Evolutionary conservation across 2,329 filamentous ascomycete species (phyloP).

Genomic region (Fusarium transvaalense): DNA sequence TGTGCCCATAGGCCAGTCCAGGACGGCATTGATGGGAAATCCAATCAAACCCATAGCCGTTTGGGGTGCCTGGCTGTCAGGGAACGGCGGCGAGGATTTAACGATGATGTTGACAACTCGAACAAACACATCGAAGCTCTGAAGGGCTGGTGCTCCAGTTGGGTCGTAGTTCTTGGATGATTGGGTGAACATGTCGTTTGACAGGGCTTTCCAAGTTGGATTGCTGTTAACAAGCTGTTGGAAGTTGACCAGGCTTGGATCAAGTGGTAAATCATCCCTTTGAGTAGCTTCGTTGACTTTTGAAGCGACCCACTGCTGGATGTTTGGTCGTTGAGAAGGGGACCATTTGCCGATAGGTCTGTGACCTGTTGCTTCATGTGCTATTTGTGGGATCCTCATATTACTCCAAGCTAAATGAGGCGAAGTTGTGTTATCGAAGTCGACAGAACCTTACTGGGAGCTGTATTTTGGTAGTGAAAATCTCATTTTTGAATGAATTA

Average conservation of each 20-base stretch:
- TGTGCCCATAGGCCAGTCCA: slow-evolving; percentile 35
- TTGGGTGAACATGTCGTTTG: slow-evolving; percentile 15
- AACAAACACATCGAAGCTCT: not conserved
- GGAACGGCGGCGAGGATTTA: not conserved
- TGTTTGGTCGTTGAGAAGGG: not conserved
- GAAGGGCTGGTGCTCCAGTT: not conserved
- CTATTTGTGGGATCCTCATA: not conserved
- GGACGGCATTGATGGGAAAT: slow-evolving; percentile 14
- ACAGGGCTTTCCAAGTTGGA: not conserved
- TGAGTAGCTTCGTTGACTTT: not conserved
- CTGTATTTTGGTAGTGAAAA: no score
- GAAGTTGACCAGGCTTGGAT: not conserved
- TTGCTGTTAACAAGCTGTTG: not conserved
- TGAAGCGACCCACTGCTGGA: slow-evolving; percentile 1
- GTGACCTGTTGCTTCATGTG: not conserved
- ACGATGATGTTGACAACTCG: not conserved
- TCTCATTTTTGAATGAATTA: no score
- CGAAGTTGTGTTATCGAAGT: not conserved
- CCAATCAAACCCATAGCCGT: slow-evolving; percentile 8
- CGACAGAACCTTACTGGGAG: accelerated
- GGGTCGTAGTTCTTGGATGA: slow-evolving; percentile 19
- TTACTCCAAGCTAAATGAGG: not conserved
- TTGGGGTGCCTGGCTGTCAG: not conserved
- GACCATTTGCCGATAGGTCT: slow-evolving; percentile 8
- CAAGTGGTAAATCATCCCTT: not conserved